Evolutionary conservation across 768 basidiomycete genomes (phyloP), one percentile per base, ranked within the genome.

Genomic region (Leccinum rimulosum): DNA sequence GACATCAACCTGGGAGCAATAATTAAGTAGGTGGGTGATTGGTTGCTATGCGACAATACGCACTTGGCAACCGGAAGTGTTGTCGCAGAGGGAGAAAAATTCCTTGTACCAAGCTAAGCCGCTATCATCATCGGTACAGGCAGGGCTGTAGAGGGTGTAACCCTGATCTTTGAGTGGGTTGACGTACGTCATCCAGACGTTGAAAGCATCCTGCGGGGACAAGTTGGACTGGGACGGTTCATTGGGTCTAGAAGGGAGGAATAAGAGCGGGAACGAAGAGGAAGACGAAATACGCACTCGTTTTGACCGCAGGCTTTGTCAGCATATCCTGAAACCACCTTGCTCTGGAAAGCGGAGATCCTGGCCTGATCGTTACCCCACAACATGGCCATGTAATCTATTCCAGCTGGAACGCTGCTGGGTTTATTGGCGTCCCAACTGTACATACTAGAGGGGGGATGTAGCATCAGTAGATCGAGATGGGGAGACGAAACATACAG

Each of bases 61-160:
- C 63, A 89, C 89, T 0, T 52, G 54, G 72, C 87, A 86, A 40
- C 73, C 80, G 1, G 58, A 3, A 8, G 6, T 12, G 2, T 57
- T n/a, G 19, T 25, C 7, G 33, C 89, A 89, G 1, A 66, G 66
- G 0, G 22, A 19, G 36, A 86, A 66, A 75, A 91, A 93, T 17
- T 80, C 54, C 38, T 76, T 10, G 73, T 91, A 78, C 93, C 93
- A 97, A 0, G 61, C 30, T 10, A 81, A 68, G 43, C 92, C 93
- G 36, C 66, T 64, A 1, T 82, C 76, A 47, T 80, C 81, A 30
- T 84, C 82, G 17, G 91, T 89, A 57, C 80, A 80, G 19, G 90
- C 87, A 28, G 95, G 91, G 15, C 84, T 80, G 59, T 84, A 71
- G 36, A 90, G 75, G 2, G 60, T 62, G 74, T 86, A 87, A 22